phyloP scores from a whole-genome alignment of 2,329 filamentous ascomycete species.

The Dactylellina cionopaga region DNA sequence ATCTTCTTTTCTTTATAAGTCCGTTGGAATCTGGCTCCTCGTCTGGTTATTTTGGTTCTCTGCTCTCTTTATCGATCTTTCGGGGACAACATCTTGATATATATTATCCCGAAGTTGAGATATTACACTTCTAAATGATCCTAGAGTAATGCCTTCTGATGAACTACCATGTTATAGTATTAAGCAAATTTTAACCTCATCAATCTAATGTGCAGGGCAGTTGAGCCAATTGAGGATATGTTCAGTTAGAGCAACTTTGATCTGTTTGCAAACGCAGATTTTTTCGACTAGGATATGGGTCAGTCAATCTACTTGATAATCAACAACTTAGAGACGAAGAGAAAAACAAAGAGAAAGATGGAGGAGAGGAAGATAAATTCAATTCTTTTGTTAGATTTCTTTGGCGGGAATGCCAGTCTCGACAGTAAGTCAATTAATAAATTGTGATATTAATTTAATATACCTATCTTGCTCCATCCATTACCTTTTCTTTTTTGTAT shows the following conservation, averaged over 20 bases:
- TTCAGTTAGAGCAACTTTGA: constrained; percentile 76
- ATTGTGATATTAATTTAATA: not conserved
- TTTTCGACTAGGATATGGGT: constrained; percentile 80
- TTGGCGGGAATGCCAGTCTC: constrained; percentile 38
- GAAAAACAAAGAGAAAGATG: too few species aligned
- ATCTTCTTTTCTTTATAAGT: too few species aligned
- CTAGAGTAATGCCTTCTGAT: too few species aligned
- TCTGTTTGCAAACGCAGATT: constrained; percentile 83
- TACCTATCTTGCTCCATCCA: constrained; percentile 4
- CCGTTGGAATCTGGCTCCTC: too few species aligned
- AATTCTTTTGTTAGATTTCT: constrained; percentile 27
- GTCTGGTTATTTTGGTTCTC: too few species aligned
- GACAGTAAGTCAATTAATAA: constrained; percentile 52
- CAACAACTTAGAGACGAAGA: constrained; percentile 50
- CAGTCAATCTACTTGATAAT: constrained; percentile 65
- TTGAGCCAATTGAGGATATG: constrained; percentile 64
- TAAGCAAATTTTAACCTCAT: constrained; percentile 51
- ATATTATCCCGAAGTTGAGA: too few species aligned
- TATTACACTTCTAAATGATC: too few species aligned
- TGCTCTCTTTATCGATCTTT: too few species aligned
- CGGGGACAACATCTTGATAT: too few species aligned
- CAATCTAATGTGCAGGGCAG: constrained; percentile 45
- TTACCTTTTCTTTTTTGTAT: not conserved
- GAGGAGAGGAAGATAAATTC: constrained; percentile 45
- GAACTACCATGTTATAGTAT: constrained; percentile 36